Base-by-base conservation (phyloP, 108 stramenopile genomes). In the Cyclotella kingstonii region DNA sequence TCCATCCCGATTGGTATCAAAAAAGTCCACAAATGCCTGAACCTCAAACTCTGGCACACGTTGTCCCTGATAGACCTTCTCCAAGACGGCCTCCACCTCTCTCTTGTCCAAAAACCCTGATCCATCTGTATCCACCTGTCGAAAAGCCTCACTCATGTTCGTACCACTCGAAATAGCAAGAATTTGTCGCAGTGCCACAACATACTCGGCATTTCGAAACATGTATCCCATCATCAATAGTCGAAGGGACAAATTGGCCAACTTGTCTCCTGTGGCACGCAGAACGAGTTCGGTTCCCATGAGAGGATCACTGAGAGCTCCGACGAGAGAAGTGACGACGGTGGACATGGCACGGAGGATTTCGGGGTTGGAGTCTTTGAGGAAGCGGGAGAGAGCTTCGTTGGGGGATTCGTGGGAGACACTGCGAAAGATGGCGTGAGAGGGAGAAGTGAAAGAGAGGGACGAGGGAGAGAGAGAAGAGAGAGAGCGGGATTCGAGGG, bases 151-250 rank as follows among this genome's bases (percentile, higher is more conserved):
- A 30, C 86, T 46, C 26, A 91, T n/a, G 0, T 78, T 76, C 2
- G 82, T 79, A 21, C 79, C 79, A 8, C 80, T 80, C n/a, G 54
- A 38, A 11, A 94, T 77, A 17, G 78, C 55, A 83, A 94, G 86
- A 23, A 94, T 14, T 4, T 84, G 73, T 60, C 86, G 87, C 22
- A 95, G 50, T 0, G 94, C 94, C 54, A 95, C 33, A 21, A 92
- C 94, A 60, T 95, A 95, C 60, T 95, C 94, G 0, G 88, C 94
- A 61, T 95, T 95, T 8, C 94, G 87, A 45, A 92, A 92, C 89
- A 95, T 82, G 65, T 89, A 91, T 7, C 84, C 94, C 3, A 89
- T 95, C 91, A 95, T 95, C 70, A 89, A 87, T 14, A 95, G 58
- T 62, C 89, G 91, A 61, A 91, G 89, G 68, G 87, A 92, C 7